Evolutionary conservation across 495 filamentous ascomycete species (phyloP), one percentile per base, ranked within the genome.

Genomic region (Sabuloglossum arenarium): DNA sequence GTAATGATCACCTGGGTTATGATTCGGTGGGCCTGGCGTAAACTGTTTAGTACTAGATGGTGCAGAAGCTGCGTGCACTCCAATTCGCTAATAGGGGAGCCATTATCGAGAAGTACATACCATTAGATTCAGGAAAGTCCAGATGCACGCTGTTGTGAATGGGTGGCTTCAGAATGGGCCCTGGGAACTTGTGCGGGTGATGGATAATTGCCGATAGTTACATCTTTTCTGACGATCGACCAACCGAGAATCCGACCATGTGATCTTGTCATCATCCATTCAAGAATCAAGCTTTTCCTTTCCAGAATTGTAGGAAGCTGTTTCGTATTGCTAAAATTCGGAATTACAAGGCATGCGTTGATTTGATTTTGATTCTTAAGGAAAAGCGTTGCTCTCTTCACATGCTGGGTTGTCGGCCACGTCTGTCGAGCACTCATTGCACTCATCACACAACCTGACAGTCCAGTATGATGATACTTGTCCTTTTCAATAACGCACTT

Each of bases 1-100:
- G 86, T 83, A 58, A 97, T 60, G 73, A 94, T 79, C 69, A 94
- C 84, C 77, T 96, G 88, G 57, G 84, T 81, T 71, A 98, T 82
- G 67, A 94, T 83, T 66, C 89, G 84, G 73, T 98, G 88, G 65
- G 91, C 91, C 91, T 98, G 64, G 0, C 3, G 9, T 3, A 24
- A 45, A 0, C 14, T 21, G 29, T 59, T 31, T 14, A 30, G 25
- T 31, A 21, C n/a, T 24, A 8, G 45, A 21, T 51, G 25, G 24
- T 51, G 27, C 5, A n/a, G 12, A n/a, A 16, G 3, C n/a, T 4
- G 21, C 21, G 39, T 21, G 39, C 39, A 3, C 16, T 43, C 21
- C 39, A 43, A 43, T 43, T 43, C n/a, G n/a, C 39, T 3, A 21
- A 12, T 43, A n/a, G 21, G 4, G 4, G 12, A 51, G 47, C 9